Percentiles rank a stretch among this genome's conserved stretches.
These are phyloP conservation scores for Mycena olivaceomarginata DNA, from an alignment of 768 basidiomycete species.

Conservation along the genomic window DNA sequence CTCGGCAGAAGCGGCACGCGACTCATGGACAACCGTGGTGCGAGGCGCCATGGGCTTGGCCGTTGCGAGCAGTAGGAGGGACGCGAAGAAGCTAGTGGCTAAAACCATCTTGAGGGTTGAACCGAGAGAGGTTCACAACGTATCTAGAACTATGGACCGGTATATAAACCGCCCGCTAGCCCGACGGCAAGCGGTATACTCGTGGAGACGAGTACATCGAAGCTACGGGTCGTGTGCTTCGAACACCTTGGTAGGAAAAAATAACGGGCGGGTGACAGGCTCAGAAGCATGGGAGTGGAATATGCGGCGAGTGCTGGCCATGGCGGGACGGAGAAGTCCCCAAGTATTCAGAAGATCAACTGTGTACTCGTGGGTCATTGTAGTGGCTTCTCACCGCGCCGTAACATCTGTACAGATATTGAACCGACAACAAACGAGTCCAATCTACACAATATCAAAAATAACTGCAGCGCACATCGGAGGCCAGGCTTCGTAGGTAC, in stretches of 20 bases:
- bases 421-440: conserved; percentile 22
- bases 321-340: conserved; percentile 19
- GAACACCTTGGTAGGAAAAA: conserved; percentile 21
- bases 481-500: conserved; percentile 6
- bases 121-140: conserved; percentile 17
- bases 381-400: conserved; percentile 20
- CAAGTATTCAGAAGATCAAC: conserved; percentile 27
- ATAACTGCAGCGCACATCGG: conserved; percentile 19
- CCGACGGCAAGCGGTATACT: conserved; percentile 10
- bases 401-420: conserved; percentile 28
- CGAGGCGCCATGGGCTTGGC: conserved; percentile 21
- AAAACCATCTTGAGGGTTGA: conserved; percentile 28
- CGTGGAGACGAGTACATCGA: conserved; percentile 27
- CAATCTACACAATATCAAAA: conserved; percentile 9
- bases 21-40: conserved; percentile 27
- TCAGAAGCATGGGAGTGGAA: conserved; percentile 20
- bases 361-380: conserved; percentile 19
- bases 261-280: conserved; percentile 15
- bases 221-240: conserved; percentile 30
- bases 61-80: conserved; percentile 21
- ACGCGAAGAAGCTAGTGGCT: conserved; percentile 15
- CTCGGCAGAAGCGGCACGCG: conserved; percentile 7
- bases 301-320: conserved; percentile 7
- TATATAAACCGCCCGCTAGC: conserved; percentile 23
- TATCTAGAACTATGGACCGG: conserved; percentile 9